These are phyloP conservation scores for Petrea volubilis DNA, from an alignment of 257 asterid genomes.

Conservation along the genomic window DNA sequence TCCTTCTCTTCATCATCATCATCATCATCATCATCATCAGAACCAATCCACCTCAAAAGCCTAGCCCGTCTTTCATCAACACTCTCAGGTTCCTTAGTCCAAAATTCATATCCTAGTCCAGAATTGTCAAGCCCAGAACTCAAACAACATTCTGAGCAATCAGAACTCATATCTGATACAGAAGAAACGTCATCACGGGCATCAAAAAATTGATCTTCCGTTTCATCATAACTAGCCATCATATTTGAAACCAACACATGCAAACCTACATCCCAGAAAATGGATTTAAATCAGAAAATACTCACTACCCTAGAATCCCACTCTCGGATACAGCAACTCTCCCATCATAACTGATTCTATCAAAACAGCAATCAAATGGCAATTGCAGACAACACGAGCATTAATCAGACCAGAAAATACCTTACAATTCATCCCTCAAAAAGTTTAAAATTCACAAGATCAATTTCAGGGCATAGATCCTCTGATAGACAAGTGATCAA, in stretches of 20 bases:
- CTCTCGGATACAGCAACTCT: background rate
- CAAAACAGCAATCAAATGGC: background rate
- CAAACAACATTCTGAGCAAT: conserved; percentile 40
- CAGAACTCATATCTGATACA: conserved; percentile 53
- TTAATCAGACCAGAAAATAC: background rate
- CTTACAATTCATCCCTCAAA: background rate
- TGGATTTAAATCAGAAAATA: conserved; percentile 19
- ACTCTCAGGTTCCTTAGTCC: conserved; percentile 64
- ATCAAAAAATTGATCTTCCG: conserved; percentile 66
- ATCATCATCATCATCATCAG: conserved; percentile 34
- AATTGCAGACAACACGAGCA: background rate
- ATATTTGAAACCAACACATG: conserved; percentile 27
- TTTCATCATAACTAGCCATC: conserved; percentile 47
- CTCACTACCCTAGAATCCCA: background rate
- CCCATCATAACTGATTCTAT: background rate
- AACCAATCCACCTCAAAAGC: conserved; percentile 72
- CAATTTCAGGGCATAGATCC: conserved; percentile 14
- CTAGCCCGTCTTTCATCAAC: conserved; percentile 64
- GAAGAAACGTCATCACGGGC: conserved; percentile 52
- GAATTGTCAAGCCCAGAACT: conserved; percentile 36
- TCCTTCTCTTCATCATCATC: conserved; percentile 39
- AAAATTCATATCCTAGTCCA: conserved; percentile 66
- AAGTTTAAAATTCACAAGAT: background rate
- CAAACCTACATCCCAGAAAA: conserved; percentile 34
- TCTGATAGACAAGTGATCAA: conserved; percentile 8